These are phyloP conservation scores for Echria macrotheca DNA, from an alignment of 495 filamentous ascomycete genomes.

Conservation along the genomic window DNA sequence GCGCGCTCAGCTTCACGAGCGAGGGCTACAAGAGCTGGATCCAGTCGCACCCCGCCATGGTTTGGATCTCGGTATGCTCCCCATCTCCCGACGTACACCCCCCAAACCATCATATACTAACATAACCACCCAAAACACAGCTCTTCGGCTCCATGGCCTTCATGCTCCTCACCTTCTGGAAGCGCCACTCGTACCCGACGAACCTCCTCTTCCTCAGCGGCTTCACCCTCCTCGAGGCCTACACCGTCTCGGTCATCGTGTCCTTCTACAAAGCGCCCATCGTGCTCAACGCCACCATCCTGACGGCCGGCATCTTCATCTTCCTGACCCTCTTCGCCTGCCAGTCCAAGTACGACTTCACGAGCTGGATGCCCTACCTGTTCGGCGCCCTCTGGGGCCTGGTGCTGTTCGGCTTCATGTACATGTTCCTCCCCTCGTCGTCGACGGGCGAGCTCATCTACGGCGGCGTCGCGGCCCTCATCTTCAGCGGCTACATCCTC, in stretches of 20 bases:
- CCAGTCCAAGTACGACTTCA: constrained; percentile 98
- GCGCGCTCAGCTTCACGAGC: constrained; percentile 81
- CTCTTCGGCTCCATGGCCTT: constrained; percentile 75
- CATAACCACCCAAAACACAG: constrained; percentile 21
- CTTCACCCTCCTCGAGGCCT: constrained; percentile 91
- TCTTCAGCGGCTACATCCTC: constrained; percentile 91
- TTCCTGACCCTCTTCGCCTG: constrained; percentile 91
- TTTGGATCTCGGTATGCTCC: constrained; percentile 64
- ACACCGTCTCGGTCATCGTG: constrained; percentile 84
- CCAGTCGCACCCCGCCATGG: constrained; percentile 72
- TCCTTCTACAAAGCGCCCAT: constrained; percentile 77
- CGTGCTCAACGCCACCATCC: constrained; percentile 82
- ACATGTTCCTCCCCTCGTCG: constrained; percentile 74
- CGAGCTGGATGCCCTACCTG: constrained; percentile 90
- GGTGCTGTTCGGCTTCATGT: constrained; percentile 87
- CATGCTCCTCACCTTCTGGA: constrained; percentile 92
- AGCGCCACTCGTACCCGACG: constrained; percentile 91
- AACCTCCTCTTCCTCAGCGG: constrained; percentile 89
- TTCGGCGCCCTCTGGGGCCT: constrained; percentile 86
- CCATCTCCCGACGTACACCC: background rate
- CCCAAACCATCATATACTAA: constrained; percentile 1
- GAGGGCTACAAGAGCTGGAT: constrained; percentile 78
- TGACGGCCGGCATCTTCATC: constrained; percentile 90
- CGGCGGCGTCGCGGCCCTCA: constrained; percentile 68
- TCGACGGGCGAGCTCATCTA: constrained; percentile 79